Base-by-base conservation (phyloP, 148 eudicot genomes). In the Linanthus parryae region DNA sequence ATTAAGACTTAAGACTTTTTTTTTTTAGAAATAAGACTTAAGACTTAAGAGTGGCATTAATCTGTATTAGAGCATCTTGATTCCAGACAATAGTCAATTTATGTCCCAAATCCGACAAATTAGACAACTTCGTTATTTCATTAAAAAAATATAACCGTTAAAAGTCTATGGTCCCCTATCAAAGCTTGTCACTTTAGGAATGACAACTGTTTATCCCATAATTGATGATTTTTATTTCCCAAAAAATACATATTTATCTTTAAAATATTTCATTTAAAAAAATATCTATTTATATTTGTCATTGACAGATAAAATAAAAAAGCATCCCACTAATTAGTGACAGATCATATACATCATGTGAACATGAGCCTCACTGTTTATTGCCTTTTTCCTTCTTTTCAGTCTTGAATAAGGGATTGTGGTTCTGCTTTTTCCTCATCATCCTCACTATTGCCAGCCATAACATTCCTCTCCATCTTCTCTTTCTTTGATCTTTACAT, bases 311-410 rank as follows among this genome's bases (percentile, higher is more conserved):
- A 8, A 6, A 45, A 16, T 8, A 22, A 42, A 48, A 58, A 50
- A 61, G 25, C 19, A 16, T 64, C 44, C 61, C 55, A 57, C 63
- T 64, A 2, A 42, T 4, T 34, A 9, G 15, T 64, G 75, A 71
- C 75, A 71, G 75, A 56, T 71, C 58, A 71, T 58, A 22, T 34
- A n/a, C n/a, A n/a, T 52, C 66, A 65, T 65, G 70, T 71, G 75
- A 57, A 31, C 29, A 49, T 17, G 25, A 46, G 25, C 27, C 51
- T 13, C 36, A 3, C 54, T 14, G 45, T 24, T 38, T 21, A 26
- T 21, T 16, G 7, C 17, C 47, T 27, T 39, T 57, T 22, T n/a
- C 15, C 11, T 5, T 20, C 8, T n/a, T n/a, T n/a, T n/a, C n/a
- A n/a, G n/a, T n/a, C n/a, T n/a, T n/a, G n/a, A n/a, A n/a, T n/a